phyloP scores from a whole-genome alignment of 148 eudicot species.

The Simmondsia chinensis region DNA sequence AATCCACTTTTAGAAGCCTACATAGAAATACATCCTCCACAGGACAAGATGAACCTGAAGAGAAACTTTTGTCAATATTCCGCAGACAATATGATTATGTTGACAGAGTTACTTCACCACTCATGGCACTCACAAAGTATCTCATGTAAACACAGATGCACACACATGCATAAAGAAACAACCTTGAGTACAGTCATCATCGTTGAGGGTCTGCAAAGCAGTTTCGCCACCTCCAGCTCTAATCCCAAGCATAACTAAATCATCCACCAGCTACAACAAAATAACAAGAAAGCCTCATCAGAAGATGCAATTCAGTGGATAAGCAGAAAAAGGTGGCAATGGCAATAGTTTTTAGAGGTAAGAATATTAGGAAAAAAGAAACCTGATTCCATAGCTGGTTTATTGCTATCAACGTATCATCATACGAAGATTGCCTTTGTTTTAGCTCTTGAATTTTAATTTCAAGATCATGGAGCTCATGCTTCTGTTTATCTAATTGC shows the following conservation, averaged over 20 bases:
- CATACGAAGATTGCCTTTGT: slow-evolving; percentile 73
- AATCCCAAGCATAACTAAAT: slow-evolving; percentile 61
- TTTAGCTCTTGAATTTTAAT: slow-evolving; percentile 59
- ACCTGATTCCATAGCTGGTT: slow-evolving; percentile 88
- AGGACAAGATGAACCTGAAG: slow-evolving; percentile 56
- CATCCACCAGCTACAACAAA: slow-evolving; percentile 57
- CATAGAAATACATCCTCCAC: slow-evolving; percentile 76
- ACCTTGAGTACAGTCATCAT: slow-evolving; percentile 58
- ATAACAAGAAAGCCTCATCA: slow-evolving; percentile 3
- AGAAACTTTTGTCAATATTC: slow-evolving; percentile 8
- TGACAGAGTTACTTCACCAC: background rate
- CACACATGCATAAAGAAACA: slow-evolving; percentile 1
- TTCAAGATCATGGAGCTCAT: slow-evolving; percentile 77
- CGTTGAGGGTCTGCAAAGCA: slow-evolving; percentile 44
- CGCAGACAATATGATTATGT: too few species aligned
- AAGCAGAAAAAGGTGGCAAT: background rate
- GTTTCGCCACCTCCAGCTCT: slow-evolving; percentile 62
- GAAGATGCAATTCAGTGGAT: background rate
- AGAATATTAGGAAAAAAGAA: slow-evolving; percentile 3
- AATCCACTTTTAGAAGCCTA: slow-evolving; percentile 51
- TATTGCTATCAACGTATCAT: slow-evolving; percentile 46
- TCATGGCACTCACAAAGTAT: background rate
- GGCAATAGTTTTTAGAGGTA: background rate
- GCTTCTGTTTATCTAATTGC: slow-evolving; percentile 78
- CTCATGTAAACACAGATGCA: background rate